A percentile compares a stretch with the other conserved stretches of the same genome.
Evolutionary conservation across 2,329 filamentous ascomycete genomes (phyloP).

Genomic region (Chaetomiaceae sp.): DNA sequence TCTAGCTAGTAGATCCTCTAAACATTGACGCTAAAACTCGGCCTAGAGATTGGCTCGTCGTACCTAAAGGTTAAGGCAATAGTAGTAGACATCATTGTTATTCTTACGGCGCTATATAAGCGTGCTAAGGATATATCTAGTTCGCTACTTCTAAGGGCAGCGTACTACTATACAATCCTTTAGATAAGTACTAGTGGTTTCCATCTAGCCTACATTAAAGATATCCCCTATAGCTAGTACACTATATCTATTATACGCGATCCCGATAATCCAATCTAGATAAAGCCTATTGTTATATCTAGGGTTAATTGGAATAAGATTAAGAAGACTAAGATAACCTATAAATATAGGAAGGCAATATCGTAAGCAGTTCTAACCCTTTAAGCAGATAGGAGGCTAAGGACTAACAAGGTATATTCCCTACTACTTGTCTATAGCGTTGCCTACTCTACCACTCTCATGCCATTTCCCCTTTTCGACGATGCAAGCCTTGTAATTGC

Average conservation of each 20-base stretch:
- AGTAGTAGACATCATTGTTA: conserved; percentile 9
- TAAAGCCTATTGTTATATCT: conserved; percentile 1
- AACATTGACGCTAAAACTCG: background rate
- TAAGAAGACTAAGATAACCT: conserved; percentile 3
- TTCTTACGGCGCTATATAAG: conserved; percentile 9
- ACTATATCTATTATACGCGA: conserved; percentile 7
- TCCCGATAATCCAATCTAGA: conserved; percentile 1
- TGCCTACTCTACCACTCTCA: conserved; percentile 9
- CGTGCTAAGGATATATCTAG: conserved; percentile 7
- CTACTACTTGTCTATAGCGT: conserved; percentile 7
- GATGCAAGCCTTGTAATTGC: conserved; percentile 11
- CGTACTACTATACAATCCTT: background rate
- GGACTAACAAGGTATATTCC: conserved; percentile 11
- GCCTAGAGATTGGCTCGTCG: background rate
- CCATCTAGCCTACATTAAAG: conserved; percentile 1
- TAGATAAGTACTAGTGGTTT: conserved; percentile 3
- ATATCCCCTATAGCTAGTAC: conserved; percentile 3
- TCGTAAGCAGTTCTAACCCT: conserved; percentile 6
- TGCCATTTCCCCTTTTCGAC: conserved; percentile 9
- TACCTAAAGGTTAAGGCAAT: conserved; percentile 8
- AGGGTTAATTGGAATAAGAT: conserved; percentile 8
- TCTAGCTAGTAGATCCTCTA: conserved; percentile 9
- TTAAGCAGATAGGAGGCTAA: conserved; percentile 8
- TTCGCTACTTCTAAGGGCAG: conserved; percentile 2
- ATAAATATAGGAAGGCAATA: conserved; percentile 9